Evolutionary conservation across 2,329 filamentous ascomycete genomes (phyloP).

Genomic region (Pestalotiopsis fici): DNA sequence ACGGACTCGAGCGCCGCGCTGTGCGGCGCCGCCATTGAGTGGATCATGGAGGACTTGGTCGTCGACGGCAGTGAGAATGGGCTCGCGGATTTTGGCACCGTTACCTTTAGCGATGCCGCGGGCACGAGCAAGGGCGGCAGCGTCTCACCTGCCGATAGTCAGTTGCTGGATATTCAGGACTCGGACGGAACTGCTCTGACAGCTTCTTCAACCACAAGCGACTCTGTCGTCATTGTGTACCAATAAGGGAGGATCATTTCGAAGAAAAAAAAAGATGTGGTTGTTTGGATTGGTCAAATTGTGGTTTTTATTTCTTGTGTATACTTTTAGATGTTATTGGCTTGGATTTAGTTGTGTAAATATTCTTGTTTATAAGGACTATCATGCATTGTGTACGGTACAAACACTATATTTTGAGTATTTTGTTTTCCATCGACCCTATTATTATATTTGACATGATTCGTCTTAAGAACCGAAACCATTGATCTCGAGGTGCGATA

Average conservation of each 20-base stretch:
- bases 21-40: neutral
- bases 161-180: constrained; percentile 48
- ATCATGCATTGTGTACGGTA: no score
- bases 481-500: no score
- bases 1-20: neutral
- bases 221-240: constrained; percentile 3
- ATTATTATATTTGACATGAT: no score
- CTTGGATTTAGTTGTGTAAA: no score
- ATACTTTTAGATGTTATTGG: neutral
- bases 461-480: no score
- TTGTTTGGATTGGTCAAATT: neutral
- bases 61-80: constrained; percentile 5
- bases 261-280: neutral
- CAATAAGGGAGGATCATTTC: no score
- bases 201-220: neutral
- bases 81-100: constrained; percentile 1
- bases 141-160: constrained; percentile 33
- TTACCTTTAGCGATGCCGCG: neutral
- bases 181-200: constrained; percentile 21
- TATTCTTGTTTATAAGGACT: no score
- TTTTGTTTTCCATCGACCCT: no score
- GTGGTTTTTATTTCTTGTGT: neutral
- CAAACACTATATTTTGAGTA: no score
- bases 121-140: neutral
- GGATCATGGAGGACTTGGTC: constrained; percentile 7